Evolutionary conservation across 2,329 filamentous ascomycete genomes (phyloP).

Genomic region (Trichoderma semiorbis): DNA sequence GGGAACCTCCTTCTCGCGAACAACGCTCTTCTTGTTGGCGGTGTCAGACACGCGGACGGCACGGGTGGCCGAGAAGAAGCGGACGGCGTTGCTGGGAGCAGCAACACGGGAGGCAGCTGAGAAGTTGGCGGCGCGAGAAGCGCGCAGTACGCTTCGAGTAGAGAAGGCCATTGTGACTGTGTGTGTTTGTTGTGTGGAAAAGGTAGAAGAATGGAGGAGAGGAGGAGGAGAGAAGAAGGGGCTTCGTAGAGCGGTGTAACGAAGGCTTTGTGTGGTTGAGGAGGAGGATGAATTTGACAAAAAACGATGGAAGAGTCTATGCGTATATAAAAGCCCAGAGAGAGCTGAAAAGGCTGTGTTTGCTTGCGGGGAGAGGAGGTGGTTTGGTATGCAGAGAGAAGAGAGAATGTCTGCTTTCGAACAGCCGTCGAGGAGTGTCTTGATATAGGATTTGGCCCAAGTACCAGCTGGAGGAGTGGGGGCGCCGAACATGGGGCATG

Average conservation of each 20-base stretch:
- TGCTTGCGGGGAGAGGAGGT: slow-evolving; percentile 12
- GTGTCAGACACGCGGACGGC: slow-evolving; percentile 36
- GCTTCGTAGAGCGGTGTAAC: slow-evolving; percentile 8
- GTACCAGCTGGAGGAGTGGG: slow-evolving; percentile 11
- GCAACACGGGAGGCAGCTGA: slow-evolving; percentile 27
- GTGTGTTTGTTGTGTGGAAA: not conserved
- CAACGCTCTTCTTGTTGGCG: slow-evolving; percentile 48
- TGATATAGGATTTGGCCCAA: slow-evolving; percentile 18
- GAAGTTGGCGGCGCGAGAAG: slow-evolving; percentile 32
- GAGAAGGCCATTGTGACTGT: slow-evolving; percentile 35
- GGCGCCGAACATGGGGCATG: slow-evolving; percentile 5
- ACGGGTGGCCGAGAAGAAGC: slow-evolving; percentile 34
- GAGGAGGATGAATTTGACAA: not conserved
- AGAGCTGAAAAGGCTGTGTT: not conserved
- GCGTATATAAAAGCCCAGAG: not conserved
- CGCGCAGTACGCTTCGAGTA: slow-evolving; percentile 34
- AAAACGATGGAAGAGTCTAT: not conserved
- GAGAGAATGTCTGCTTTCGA: slow-evolving; percentile 8
- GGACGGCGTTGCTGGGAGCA: slow-evolving; percentile 26
- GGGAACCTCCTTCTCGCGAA: slow-evolving; percentile 55
- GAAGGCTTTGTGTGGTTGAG: not conserved
- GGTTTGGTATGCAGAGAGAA: slow-evolving; percentile 17
- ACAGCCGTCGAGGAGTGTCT: slow-evolving; percentile 17
- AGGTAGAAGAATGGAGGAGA: not conserved
- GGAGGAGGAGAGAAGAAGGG: not conserved